phyloP scores from a whole-genome alignment of 2,329 filamentous ascomycete genomes.

The Fusarium tupiense region DNA sequence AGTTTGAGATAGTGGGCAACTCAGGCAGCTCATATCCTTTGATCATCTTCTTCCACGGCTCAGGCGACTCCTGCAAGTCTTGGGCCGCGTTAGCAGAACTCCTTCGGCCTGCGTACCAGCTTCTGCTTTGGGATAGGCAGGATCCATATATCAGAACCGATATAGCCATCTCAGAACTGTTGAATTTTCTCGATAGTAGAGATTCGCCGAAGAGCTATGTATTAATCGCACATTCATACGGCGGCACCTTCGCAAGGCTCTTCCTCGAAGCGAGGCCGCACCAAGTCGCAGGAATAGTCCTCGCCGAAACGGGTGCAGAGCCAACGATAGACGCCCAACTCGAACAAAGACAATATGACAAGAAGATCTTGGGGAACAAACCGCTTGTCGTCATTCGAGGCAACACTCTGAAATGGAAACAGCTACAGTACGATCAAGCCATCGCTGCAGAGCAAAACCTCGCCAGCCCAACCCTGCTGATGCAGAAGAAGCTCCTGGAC shows the following conservation, averaged over 20 bases:
- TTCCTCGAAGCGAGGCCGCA: constrained; percentile 24
- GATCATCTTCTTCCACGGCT: constrained; percentile 37
- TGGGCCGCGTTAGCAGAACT: constrained; percentile 18
- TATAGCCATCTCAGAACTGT: neutral
- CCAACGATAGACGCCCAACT: constrained; percentile 15
- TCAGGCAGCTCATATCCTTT: neutral
- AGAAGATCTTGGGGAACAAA: constrained; percentile 14
- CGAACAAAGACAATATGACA: constrained; percentile 28
- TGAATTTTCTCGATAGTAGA: neutral
- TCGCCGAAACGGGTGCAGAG: constrained; percentile 38
- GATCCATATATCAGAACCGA: constrained; percentile 3
- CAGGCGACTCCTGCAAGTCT: constrained; percentile 31
- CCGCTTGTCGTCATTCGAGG: constrained; percentile 33
- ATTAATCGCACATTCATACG: constrained; percentile 34
- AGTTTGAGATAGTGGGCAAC: neutral
- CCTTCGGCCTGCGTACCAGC: constrained; percentile 1
- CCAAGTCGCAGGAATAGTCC: constrained; percentile 32
- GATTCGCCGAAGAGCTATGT: neutral
- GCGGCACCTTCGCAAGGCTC: constrained; percentile 28
- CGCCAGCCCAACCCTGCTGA: neutral
- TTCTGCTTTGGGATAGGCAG: constrained; percentile 28
- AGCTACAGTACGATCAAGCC: constrained; percentile 23
- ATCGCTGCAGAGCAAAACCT: neutral
- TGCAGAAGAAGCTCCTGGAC: constrained; percentile 25
- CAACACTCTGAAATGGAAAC: constrained; percentile 33